Percentiles rank a stretch among this genome's conserved stretches.
These are phyloP conservation scores for Priceomyces fermenticarens DNA, from an alignment of 805 yeast species.

Conservation along the genomic window DNA sequence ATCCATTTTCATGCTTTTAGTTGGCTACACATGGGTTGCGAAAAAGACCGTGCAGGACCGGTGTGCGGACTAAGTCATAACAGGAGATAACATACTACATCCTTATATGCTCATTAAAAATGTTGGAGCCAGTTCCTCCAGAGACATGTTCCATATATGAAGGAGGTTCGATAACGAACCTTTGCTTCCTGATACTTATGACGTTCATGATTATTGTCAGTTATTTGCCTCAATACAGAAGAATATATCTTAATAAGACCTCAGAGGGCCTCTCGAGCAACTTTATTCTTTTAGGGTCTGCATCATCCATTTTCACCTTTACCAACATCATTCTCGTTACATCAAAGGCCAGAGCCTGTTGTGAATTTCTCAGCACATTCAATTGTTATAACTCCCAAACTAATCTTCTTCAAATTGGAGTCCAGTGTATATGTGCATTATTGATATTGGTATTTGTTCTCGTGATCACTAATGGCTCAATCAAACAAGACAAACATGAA, in stretches of 20 bases:
- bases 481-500: slow-evolving; percentile 46
- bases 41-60: no score
- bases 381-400: slow-evolving; percentile 67
- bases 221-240: slow-evolving; percentile 71
- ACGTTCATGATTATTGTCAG: slow-evolving; percentile 68
- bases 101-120: neutral
- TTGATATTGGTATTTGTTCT: slow-evolving; percentile 57
- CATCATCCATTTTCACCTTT: slow-evolving; percentile 65
- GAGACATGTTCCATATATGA: slow-evolving; percentile 39
- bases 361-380: slow-evolving; percentile 45
- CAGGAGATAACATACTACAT: no score
- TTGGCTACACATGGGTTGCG: no score
- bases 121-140: neutral
- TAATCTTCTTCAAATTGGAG: slow-evolving; percentile 63
- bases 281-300: slow-evolving; percentile 66
- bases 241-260: slow-evolving; percentile 54
- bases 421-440: slow-evolving; percentile 59
- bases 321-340: slow-evolving; percentile 65
- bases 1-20: no score
- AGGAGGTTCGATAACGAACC: slow-evolving; percentile 49
- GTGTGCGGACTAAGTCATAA: no score
- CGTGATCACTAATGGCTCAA: slow-evolving; percentile 41
- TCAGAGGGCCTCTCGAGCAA: slow-evolving; percentile 79
- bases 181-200: slow-evolving; percentile 49
- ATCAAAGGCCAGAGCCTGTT: slow-evolving; percentile 60